Percentiles rank a stretch among this genome's conserved stretches.
Evolutionary conservation across 179 eudicot species (phyloP).

Genomic region (Nepenthes alata): DNA sequence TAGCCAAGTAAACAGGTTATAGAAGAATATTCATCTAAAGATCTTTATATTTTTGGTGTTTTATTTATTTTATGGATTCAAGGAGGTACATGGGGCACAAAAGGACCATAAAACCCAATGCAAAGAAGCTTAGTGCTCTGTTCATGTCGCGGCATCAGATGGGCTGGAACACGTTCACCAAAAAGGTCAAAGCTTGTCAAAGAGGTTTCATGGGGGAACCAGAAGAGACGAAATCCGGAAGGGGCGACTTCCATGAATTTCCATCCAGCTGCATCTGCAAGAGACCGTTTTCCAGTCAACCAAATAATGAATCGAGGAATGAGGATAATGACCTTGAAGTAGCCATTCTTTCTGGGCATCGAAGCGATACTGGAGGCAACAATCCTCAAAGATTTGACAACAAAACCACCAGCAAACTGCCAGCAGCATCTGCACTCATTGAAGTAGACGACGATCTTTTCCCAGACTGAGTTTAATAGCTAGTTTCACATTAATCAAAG

Average conservation of each 20-base stretch:
- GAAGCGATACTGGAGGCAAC: constrained; percentile 9
- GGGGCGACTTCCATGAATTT: constrained; percentile 72
- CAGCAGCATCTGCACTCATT: constrained; percentile 17
- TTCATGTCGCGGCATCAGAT: constrained; percentile 57
- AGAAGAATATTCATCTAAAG: too few relatives aligned
- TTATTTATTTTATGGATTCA: constrained; percentile 10
- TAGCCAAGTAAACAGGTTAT: too few relatives aligned
- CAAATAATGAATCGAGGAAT: constrained; percentile 12
- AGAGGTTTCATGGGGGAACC: constrained; percentile 98
- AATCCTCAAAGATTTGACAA: constrained; percentile 22
- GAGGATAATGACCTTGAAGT: constrained; percentile 7
- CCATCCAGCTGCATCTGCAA: constrained; percentile 83
- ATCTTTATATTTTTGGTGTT: too few relatives aligned
- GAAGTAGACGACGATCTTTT: constrained; percentile 18
- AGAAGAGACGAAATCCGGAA: constrained; percentile 72
- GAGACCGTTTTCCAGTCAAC: constrained; percentile 29
- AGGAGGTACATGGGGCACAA: constrained; percentile 99
- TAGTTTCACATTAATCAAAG: too few relatives aligned
- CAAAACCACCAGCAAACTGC: constrained; percentile 9
- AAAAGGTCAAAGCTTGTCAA: constrained; percentile 85
- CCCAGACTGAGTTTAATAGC: constrained; percentile 9
- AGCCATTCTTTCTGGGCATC: constrained; percentile 3
- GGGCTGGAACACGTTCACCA: constrained; percentile 67
- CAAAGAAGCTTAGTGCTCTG: constrained; percentile 81
- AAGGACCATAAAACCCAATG: constrained; percentile 88